Base-by-base conservation (phyloP, 176 grass and related monocot genomes). In the Chrysopogon serrulatus region DNA sequence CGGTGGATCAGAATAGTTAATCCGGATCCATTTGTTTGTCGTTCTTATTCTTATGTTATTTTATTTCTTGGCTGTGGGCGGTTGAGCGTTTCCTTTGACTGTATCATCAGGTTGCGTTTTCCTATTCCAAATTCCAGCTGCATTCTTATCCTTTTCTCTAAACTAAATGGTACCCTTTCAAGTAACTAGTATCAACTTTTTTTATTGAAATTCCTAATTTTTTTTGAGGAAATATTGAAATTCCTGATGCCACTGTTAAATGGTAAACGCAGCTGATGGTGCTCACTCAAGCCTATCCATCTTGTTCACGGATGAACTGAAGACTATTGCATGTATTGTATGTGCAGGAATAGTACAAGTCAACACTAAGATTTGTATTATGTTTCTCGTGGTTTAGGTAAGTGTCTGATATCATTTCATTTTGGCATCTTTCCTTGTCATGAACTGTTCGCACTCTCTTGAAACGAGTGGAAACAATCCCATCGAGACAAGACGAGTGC, bases 31-130 rank as follows among this genome's bases (percentile, higher is more conserved):
- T 83, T 61, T 78, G 23, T 68, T 75, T 53, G 9, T 37, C 37
- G 0, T 34, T 27, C 35, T 40, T 21, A 18, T 31, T 31, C 16
- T 0, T 40, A 12, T 18, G 16, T 31, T 45, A 67, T 71, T 40
- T 68, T 49, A 65, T 45, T 34, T 37, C 47, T 83, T 65, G 67
- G 59, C 60, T 73, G 67, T 45, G 84, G 51, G 88, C 74, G 79
- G 79, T 86, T 83, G 79, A 79, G 67, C 59, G 83, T 82, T 86
- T 83, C 47, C 45, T 79, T 73, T 90, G 88, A 90, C 65, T 49
- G 59, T 19, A 73, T 5, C 1, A 74, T 36, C 47, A 65, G 23
- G 45, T 32, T 86, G 51, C 18, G 6, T 74, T 62, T 75, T 76
- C 31, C 12, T 81, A 85, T 32, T 81, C 70, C 18, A 40, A 51